These are phyloP conservation scores for Trichoderma hamatum DNA, from an alignment of 2,329 filamentous ascomycete species.

Conservation along the genomic window DNA sequence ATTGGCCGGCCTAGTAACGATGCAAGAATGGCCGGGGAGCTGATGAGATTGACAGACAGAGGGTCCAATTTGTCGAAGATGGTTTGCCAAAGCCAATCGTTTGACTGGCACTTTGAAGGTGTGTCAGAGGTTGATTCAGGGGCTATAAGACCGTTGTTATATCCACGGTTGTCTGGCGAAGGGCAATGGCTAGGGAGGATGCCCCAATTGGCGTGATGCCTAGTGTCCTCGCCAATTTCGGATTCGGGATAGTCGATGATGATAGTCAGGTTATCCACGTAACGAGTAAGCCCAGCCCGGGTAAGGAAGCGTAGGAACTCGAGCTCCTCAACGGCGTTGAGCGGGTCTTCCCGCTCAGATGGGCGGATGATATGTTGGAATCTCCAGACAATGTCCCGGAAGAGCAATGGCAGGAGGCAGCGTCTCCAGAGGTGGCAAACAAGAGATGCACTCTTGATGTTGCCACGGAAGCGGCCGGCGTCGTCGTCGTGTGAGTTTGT, in stretches of 20 bases:
- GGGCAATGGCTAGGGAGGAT: constrained; percentile 38
- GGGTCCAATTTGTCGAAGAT: constrained; percentile 59
- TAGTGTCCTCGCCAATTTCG: constrained; percentile 35
- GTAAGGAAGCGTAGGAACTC: constrained; percentile 47
- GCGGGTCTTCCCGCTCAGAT: constrained; percentile 30
- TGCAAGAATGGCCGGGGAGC: constrained; percentile 65
- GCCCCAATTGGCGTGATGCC: constrained; percentile 36
- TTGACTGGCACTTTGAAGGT: constrained; percentile 28
- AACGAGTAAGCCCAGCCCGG: constrained; percentile 42
- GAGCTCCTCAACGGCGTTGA: constrained; percentile 35
- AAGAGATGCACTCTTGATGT: constrained; percentile 60
- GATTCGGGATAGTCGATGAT: constrained; percentile 40
- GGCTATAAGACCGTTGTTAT: background rate
- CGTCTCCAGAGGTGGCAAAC: constrained; percentile 58
- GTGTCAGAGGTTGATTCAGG: background rate
- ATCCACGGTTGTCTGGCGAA: constrained; percentile 33
- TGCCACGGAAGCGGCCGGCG: constrained; percentile 20
- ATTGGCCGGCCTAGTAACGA: constrained; percentile 61
- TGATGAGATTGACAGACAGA: constrained; percentile 57
- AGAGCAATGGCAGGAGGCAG: constrained; percentile 58
- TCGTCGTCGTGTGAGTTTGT: constrained; percentile 35
- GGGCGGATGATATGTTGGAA: constrained; percentile 39
- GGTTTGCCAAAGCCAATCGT: constrained; percentile 57
- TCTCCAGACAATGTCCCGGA: constrained; percentile 55
- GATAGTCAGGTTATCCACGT: constrained; percentile 48